Conservation (phyloP, 1,284 basidiomycete genomes). For the Ceratobasidium sp. region DNA sequence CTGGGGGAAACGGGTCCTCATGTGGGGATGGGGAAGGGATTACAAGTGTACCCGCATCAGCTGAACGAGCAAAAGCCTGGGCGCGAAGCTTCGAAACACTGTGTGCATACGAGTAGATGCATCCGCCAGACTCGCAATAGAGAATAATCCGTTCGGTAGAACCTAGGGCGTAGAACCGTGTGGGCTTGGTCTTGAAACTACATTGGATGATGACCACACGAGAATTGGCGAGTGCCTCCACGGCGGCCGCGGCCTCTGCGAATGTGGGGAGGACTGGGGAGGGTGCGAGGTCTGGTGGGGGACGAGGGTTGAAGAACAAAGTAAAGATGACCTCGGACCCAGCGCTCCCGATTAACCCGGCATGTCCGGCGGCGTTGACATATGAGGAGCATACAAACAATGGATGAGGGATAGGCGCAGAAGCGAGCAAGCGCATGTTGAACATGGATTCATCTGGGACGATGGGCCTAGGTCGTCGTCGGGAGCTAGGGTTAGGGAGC, state of each 20-base stretch:
- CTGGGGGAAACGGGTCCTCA: slow-evolving; percentile 39
- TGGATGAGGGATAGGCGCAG: slow-evolving; percentile 35
- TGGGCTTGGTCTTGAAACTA: slow-evolving; percentile 38
- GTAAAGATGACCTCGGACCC: slow-evolving; percentile 40
- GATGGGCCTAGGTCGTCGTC: slow-evolving; percentile 18
- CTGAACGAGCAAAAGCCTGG: slow-evolving; percentile 32
- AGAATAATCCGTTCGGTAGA: slow-evolving; percentile 41
- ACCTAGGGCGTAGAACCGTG: slow-evolving; percentile 45
- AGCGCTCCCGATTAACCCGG: slow-evolving; percentile 33
- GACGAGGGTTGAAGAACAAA: slow-evolving; percentile 43
- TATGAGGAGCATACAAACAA: slow-evolving; percentile 43
- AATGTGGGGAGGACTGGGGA: slow-evolving; percentile 6
- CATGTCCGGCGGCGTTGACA: slow-evolving; percentile 38
- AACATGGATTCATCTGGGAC: slow-evolving; percentile 42
- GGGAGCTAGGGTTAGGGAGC: slow-evolving; percentile 28
- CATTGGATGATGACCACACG: slow-evolving; percentile 40
- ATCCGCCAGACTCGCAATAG: slow-evolving; percentile 44
- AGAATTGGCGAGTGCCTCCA: slow-evolving; percentile 21
- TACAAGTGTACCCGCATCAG: slow-evolving; percentile 15
- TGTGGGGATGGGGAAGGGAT: slow-evolving; percentile 31
- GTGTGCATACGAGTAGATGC: slow-evolving; percentile 40
- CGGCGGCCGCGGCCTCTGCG: slow-evolving; percentile 23
- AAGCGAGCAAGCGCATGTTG: slow-evolving; percentile 31
- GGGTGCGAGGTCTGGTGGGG: slow-evolving; percentile 17
- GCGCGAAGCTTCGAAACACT: slow-evolving; percentile 21